Percentiles rank a stretch among this genome's conserved stretches.
Conservation (phyloP, 1,284 basidiomycete species). For the Dichomitus squalens region DNA sequence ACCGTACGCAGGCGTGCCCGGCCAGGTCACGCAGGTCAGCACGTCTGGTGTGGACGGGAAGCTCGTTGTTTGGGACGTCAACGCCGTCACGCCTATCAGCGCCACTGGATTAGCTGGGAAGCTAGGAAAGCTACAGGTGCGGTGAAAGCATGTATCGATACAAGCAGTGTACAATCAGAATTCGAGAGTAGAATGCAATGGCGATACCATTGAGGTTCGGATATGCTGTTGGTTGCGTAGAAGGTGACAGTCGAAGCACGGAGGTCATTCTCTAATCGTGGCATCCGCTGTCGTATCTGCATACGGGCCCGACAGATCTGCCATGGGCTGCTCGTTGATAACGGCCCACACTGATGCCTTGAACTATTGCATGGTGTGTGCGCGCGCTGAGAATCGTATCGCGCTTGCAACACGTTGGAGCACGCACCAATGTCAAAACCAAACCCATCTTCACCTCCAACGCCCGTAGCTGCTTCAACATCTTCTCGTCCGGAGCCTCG, state of each 20-base stretch:
- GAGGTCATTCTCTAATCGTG: conserved; percentile 26
- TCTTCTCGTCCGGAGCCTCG: conserved; percentile 71
- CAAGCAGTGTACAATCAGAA: conserved; percentile 13
- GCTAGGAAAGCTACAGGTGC: conserved; percentile 55
- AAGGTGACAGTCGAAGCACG: background rate
- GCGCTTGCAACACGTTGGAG: background rate
- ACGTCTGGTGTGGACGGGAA: conserved; percentile 96
- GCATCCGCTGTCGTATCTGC: conserved; percentile 39
- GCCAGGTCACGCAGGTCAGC: conserved; percentile 76
- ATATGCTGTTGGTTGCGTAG: background rate
- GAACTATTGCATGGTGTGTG: conserved; percentile 56
- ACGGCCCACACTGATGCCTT: conserved; percentile 96
- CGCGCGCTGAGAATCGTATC: background rate
- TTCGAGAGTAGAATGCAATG: background rate
- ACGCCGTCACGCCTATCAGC: conserved; percentile 44
- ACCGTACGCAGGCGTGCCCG: conserved; percentile 66
- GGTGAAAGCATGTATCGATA: conserved; percentile 29
- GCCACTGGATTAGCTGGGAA: conserved; percentile 29
- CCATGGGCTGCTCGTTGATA: conserved; percentile 80
- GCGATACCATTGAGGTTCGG: background rate
- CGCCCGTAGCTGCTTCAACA: conserved; percentile 79
- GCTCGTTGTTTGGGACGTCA: conserved; percentile 89
- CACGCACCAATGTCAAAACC: conserved; percentile 81
- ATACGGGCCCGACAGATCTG: conserved; percentile 42
- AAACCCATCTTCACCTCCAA: conserved; percentile 96